These are phyloP conservation scores for Pyrus bretschneideri DNA, from an alignment of 306 rosid genomes.

Conservation along the genomic window DNA sequence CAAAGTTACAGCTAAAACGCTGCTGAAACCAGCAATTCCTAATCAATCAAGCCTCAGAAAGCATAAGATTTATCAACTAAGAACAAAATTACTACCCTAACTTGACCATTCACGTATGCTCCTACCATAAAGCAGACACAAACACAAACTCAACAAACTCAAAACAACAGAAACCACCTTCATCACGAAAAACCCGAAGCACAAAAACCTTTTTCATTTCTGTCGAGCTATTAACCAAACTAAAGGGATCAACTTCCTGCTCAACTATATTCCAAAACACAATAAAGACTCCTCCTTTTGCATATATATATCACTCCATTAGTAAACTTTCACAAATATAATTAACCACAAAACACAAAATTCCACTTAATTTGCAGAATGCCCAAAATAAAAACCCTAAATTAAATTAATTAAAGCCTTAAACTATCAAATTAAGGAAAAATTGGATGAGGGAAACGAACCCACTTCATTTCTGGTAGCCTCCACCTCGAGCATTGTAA, in stretches of 20 bases:
- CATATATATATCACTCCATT: neutral
- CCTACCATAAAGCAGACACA: neutral
- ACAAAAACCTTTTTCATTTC: neutral
- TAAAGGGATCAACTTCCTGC: neutral
- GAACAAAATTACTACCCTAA: neutral
- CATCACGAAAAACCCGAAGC: neutral
- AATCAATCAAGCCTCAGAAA: neutral
- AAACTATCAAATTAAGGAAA: neutral
- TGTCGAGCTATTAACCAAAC: neutral
- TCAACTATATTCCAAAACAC: neutral
- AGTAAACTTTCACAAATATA: neutral
- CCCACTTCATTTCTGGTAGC: conserved; percentile 52
- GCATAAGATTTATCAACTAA: neutral
- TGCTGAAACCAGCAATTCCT: neutral
- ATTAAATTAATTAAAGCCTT: neutral
- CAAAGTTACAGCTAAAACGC: neutral
- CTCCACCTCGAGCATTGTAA: conserved; percentile 62
- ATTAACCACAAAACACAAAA: neutral
- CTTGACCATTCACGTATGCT: too few relatives aligned
- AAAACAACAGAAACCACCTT: neutral
- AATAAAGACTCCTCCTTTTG: neutral
- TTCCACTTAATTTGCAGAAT: neutral
- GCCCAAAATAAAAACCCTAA: neutral
- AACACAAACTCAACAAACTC: neutral
- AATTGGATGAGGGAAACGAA: neutral